Conservation (phyloP, 2,329 filamentous ascomycete genomes). For the Bipolaris zeicola region DNA sequence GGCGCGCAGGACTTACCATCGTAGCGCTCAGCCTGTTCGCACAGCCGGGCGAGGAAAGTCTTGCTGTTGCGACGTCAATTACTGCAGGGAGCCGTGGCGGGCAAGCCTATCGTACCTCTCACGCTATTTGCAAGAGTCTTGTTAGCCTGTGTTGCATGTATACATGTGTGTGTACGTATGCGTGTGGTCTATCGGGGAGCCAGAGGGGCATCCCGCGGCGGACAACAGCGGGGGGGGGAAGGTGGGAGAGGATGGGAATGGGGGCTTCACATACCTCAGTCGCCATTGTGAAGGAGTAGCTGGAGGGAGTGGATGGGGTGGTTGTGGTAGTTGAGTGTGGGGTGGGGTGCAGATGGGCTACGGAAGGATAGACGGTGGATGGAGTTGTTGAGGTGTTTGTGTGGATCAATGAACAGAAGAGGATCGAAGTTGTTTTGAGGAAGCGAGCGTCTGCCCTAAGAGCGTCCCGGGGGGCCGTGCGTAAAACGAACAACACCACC, state of each 20-base stretch:
- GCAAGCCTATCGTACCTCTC: constrained; percentile 52
- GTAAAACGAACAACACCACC: constrained; percentile 27
- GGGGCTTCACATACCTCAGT: constrained; percentile 63
- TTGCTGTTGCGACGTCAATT: constrained; percentile 59
- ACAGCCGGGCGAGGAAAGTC: constrained; percentile 99
- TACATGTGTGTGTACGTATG: neutral
- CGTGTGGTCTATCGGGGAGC: constrained; percentile 38
- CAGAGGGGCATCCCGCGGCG: constrained; percentile 50
- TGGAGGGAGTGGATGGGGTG: constrained; percentile 20
- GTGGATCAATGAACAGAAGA: constrained; percentile 29
- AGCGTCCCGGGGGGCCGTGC: constrained; percentile 17
- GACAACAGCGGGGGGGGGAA: neutral
- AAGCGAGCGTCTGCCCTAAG: constrained; percentile 36
- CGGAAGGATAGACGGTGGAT: constrained; percentile 31
- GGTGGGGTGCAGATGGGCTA: constrained; percentile 27
- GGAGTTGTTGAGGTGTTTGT: constrained; percentile 32
- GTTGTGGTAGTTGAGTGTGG: constrained; percentile 20
- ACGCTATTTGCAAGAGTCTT: constrained; percentile 46
- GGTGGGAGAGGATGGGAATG: constrained; percentile 14
- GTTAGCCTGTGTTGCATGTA: constrained; percentile 43
- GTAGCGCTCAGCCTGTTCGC: constrained; percentile 99
- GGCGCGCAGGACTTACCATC: constrained; percentile 69
- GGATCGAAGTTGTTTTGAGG: constrained; percentile 38
- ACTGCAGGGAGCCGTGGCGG: constrained; percentile 15
- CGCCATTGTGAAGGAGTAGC: constrained; percentile 57